phyloP scores from a whole-genome alignment of 345 rosid species.

The Citrus reticulata region DNA sequence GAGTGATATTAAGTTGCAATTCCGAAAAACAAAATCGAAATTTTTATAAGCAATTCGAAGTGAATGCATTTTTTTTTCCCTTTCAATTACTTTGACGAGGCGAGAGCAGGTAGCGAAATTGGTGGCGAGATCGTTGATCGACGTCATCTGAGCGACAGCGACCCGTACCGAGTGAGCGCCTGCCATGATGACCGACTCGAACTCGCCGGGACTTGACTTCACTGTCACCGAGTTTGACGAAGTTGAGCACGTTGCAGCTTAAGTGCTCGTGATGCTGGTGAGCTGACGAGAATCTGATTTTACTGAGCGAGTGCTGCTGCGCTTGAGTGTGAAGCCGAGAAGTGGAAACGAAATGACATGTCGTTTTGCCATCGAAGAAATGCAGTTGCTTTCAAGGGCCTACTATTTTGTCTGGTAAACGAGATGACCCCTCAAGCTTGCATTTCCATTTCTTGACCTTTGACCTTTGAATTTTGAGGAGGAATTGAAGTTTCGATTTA shows the following conservation, averaged over 20 bases:
- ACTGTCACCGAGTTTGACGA: constrained; percentile 3
- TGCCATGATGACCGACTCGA: constrained; percentile 40
- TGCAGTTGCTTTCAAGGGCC: too few relatives aligned
- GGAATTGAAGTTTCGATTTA: too few relatives aligned
- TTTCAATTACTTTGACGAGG: constrained; percentile 58
- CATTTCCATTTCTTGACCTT: too few relatives aligned
- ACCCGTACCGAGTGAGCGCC: constrained; percentile 54
- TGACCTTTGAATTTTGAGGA: too few relatives aligned
- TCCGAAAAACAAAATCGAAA: neutral
- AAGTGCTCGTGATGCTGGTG: neutral
- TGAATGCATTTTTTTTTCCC: too few relatives aligned
- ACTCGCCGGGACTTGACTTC: constrained; percentile 17
- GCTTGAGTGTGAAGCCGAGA: too few relatives aligned
- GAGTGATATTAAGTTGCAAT: neutral
- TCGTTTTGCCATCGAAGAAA: neutral
- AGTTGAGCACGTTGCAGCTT: too few relatives aligned
- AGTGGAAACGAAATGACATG: constrained; percentile 10
- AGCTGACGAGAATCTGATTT: neutral
- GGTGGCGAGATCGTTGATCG: constrained; percentile 72
- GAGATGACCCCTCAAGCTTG: too few relatives aligned
- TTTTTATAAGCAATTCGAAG: neutral
- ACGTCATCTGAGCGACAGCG: constrained; percentile 95
- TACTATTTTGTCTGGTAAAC: too few relatives aligned
- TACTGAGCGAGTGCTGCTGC: neutral
- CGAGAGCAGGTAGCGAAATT: constrained; percentile 87